Evolutionary conservation across 768 basidiomycete species (phyloP).

Genomic region (Mycena filopes): DNA sequence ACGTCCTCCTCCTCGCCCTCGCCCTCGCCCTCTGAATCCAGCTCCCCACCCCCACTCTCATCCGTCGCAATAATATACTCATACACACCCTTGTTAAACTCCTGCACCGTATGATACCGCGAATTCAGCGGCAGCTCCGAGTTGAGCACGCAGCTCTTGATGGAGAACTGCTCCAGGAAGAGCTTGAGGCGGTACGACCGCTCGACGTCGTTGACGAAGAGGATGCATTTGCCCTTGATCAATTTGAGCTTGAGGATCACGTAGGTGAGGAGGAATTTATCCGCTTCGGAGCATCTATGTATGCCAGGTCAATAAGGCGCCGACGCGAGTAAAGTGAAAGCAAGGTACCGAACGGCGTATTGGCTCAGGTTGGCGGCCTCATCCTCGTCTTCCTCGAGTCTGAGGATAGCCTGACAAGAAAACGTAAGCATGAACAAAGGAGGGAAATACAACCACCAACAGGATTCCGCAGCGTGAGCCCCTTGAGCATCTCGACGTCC

Average conservation of each 20-base stretch:
- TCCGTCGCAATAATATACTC: slow-evolving; percentile 99
- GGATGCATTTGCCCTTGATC: slow-evolving; percentile 93
- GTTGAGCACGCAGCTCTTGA: slow-evolving; percentile 95
- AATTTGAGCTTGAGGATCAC: slow-evolving; percentile 97
- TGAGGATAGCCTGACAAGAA: slow-evolving; percentile 76
- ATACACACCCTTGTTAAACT: slow-evolving; percentile 98
- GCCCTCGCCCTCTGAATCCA: slow-evolving; percentile 44
- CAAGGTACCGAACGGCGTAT: slow-evolving; percentile 76
- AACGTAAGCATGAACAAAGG: slow-evolving; percentile 7
- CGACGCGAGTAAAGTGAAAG: neutral
- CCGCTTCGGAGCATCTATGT: slow-evolving; percentile 85
- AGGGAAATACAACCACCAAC: slow-evolving; percentile 56
- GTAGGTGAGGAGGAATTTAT: slow-evolving; percentile 97
- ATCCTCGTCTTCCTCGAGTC: slow-evolving; percentile 88
- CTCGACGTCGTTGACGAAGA: slow-evolving; percentile 97
- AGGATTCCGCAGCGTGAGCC: slow-evolving; percentile 86
- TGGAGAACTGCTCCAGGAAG: slow-evolving; percentile 98
- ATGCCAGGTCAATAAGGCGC: slow-evolving; percentile 18
- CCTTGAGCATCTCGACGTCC: slow-evolving; percentile 92
- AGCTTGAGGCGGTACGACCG: slow-evolving; percentile 95
- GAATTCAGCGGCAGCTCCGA: slow-evolving; percentile 96
- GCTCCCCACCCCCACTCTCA: slow-evolving; percentile 70
- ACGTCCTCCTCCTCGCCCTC: slow-evolving; percentile 63
- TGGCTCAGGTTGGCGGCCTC: slow-evolving; percentile 85
- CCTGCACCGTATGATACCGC: slow-evolving; percentile 96